These are phyloP conservation scores for Cadophora sp. DNA, from an alignment of 2,329 filamentous ascomycete genomes.

Conservation along the genomic window DNA sequence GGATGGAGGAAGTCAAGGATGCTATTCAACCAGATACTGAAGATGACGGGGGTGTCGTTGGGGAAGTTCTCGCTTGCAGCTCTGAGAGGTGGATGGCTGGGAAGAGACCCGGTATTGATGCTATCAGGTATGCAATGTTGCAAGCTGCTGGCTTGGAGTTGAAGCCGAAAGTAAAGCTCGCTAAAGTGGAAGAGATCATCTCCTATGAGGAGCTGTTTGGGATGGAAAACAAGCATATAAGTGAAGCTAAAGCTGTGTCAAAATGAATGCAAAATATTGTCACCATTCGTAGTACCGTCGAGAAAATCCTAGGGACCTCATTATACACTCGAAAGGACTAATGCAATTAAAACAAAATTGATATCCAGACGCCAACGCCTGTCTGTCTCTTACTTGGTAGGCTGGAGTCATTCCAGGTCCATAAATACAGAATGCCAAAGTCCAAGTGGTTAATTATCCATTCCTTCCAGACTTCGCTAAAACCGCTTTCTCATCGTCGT, in stretches of 20 bases:
- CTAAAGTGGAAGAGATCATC: slow-evolving; percentile 42
- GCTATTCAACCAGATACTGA: slow-evolving; percentile 51
- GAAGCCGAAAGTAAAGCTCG: slow-evolving; percentile 48
- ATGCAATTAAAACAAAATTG: background rate
- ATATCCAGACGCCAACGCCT: slow-evolving; percentile 13
- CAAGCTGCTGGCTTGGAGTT: slow-evolving; percentile 64
- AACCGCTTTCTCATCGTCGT: slow-evolving; percentile 10
- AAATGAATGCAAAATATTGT: background rate
- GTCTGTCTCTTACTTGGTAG: background rate
- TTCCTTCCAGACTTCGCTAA: background rate
- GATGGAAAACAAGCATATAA: slow-evolving; percentile 9
- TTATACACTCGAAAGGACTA: background rate
- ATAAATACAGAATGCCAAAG: slow-evolving; percentile 13
- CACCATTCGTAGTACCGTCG: background rate
- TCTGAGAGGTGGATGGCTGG: slow-evolving; percentile 55
- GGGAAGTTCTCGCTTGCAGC: slow-evolving; percentile 67
- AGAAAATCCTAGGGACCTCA: background rate
- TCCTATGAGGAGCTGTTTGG: slow-evolving; percentile 40
- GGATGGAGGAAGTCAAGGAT: slow-evolving; percentile 49
- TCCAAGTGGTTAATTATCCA: slow-evolving; percentile 13
- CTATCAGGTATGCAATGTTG: slow-evolving; percentile 68
- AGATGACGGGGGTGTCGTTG: slow-evolving; percentile 52
- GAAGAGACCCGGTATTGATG: slow-evolving; percentile 63
- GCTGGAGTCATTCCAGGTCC: slow-evolving; percentile 2
- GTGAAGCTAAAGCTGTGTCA: background rate